These are phyloP conservation scores for Rhynchospora tenuis DNA, from an alignment of 176 grass and related monocot genomes.

Conservation along the genomic window DNA sequence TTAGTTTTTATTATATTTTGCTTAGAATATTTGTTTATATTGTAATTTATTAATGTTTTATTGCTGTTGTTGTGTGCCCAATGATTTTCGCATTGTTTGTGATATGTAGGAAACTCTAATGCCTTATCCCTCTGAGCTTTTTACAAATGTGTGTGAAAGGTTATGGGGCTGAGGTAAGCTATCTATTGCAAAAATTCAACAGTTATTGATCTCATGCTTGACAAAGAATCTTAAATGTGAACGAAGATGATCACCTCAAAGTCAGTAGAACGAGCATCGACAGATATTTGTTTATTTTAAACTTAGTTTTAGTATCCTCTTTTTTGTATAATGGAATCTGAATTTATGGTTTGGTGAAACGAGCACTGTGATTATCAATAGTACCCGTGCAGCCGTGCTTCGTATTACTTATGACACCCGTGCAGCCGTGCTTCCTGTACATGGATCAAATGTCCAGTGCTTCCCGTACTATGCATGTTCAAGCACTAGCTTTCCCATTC, in stretches of 20 bases:
- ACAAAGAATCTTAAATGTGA: background rate
- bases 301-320: no score
- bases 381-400: no score
- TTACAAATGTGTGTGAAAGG: conserved; percentile 72
- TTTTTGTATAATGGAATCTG: no score
- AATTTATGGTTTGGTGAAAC: no score
- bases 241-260: no score
- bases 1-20: background rate
- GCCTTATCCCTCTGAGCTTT: conserved; percentile 74
- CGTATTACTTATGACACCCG: no score
- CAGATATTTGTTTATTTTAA: no score
- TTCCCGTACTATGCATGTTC: background rate
- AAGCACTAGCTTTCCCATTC: conserved; percentile 15
- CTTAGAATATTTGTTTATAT: background rate
- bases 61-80: background rate
- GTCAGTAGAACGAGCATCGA: no score
- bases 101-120: conserved; percentile 59
- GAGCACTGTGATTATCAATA: no score
- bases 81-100: background rate
- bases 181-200: conserved; percentile 6
- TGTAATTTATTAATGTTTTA: conserved; percentile 19
- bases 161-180: conserved; percentile 69
- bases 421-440: no score
- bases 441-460: background rate
- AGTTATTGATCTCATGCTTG: background rate